phyloP scores from a whole-genome alignment of 495 filamentous ascomycete species.

The Penicillium silybi region DNA sequence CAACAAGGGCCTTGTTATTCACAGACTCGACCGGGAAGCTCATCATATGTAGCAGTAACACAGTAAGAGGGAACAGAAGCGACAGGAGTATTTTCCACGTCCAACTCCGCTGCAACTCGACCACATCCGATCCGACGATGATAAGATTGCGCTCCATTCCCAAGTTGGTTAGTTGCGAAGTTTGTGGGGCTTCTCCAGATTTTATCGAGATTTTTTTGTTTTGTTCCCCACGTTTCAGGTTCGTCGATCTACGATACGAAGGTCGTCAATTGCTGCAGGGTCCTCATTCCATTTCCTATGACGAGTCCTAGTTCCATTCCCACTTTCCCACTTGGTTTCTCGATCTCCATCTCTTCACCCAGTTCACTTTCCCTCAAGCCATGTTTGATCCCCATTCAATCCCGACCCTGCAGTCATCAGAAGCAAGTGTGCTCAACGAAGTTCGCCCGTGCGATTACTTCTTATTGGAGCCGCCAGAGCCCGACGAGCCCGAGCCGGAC shows the following conservation, averaged over 20 bases:
- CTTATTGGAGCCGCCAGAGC: not conserved
- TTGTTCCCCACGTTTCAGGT: no score
- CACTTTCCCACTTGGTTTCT: not conserved
- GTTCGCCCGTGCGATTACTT: not conserved
- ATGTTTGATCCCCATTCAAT: no score
- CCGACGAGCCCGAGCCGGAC: not conserved
- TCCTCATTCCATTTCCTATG: not conserved
- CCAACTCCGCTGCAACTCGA: constrained; percentile 2
- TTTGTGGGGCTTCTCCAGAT: no score
- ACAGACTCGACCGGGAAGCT: constrained; percentile 20
- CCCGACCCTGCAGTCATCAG: not conserved
- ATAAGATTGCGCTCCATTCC: not conserved
- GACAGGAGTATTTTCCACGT: constrained; percentile 5
- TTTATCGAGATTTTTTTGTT: no score
- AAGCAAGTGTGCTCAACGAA: not conserved
- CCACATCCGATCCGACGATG: constrained; percentile 17
- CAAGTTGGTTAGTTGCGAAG: not conserved
- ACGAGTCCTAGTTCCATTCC: not conserved
- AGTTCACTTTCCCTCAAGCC: not conserved
- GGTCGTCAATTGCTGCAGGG: not conserved
- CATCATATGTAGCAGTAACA: constrained; percentile 1
- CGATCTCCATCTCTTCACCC: not conserved
- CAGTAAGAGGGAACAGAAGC: constrained; percentile 1
- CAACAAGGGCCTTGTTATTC: constrained; percentile 17
- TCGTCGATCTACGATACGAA: no score